A percentile compares a stretch with the other conserved stretches of the same genome.
phyloP scores from a whole-genome alignment of 805 yeast species.

The Jamesozyma lodderae region DNA sequence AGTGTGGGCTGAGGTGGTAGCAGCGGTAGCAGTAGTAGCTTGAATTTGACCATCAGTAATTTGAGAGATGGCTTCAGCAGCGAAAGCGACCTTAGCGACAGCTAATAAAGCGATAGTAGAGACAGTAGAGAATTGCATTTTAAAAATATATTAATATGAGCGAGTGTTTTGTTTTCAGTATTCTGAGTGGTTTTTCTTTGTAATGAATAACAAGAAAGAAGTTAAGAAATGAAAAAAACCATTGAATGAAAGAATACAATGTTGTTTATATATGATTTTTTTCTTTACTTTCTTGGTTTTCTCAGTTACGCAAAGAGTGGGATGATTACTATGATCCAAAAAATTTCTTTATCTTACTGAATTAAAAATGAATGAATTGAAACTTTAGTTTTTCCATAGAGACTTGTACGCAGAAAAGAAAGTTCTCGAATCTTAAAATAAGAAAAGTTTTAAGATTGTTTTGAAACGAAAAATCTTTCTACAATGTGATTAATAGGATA shows the following conservation, averaged over 20 bases:
- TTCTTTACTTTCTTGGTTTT: not conserved
- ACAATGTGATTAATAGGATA: too few species aligned
- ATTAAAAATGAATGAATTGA: too few species aligned
- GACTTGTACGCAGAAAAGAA: too few species aligned
- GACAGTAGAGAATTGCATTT: constrained; percentile 7
- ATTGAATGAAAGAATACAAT: not conserved
- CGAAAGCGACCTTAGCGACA: constrained; percentile 7
- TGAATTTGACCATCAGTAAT: constrained; percentile 11
- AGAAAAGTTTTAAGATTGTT: too few species aligned
- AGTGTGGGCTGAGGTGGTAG: not conserved
- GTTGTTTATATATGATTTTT: not conserved
- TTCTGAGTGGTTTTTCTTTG: not conserved
- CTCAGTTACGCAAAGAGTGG: too few species aligned
- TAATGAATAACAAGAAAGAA: not conserved
- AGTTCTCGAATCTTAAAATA: too few species aligned
- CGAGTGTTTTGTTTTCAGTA: constrained; percentile 5
- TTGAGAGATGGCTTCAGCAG: constrained; percentile 13
- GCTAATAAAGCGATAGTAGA: constrained; percentile 5
- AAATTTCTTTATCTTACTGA: too few species aligned
- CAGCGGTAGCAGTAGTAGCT: constrained; percentile 5
- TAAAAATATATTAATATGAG: constrained; percentile 1
- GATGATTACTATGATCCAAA: too few species aligned
- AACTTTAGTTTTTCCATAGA: too few species aligned
- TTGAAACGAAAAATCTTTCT: too few species aligned
- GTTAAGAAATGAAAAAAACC: not conserved